phyloP scores from a whole-genome alignment of 805 yeast species.

The Yamadazyma nakazawae region DNA sequence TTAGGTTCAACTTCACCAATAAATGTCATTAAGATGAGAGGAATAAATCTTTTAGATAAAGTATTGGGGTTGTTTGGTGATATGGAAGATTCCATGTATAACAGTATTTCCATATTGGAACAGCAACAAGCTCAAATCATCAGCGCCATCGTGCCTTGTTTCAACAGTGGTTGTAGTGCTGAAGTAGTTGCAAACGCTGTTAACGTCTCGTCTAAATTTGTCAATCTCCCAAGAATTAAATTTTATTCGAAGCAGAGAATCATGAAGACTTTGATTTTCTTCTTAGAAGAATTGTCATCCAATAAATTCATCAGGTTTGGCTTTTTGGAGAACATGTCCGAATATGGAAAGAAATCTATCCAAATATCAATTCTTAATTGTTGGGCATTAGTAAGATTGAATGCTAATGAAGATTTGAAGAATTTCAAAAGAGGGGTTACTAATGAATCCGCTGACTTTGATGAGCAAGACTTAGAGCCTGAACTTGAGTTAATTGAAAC shows the following conservation, averaged over 20 bases:
- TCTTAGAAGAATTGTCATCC: conserved; percentile 58
- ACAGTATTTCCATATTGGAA: conserved; percentile 68
- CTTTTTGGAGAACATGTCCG: conserved; percentile 48
- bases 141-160: conserved; percentile 86
- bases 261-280: conserved; percentile 58
- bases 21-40: conserved; percentile 55
- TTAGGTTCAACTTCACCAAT: conserved; percentile 76
- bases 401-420: conserved; percentile 13
- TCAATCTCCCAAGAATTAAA: conserved; percentile 45
- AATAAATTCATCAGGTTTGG: conserved; percentile 49
- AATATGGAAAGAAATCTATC: conserved; percentile 47
- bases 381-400: conserved; percentile 62
- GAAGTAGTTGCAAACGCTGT: conserved; percentile 74
- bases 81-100: conserved; percentile 67
- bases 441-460: conserved; percentile 17
- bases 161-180: conserved; percentile 68
- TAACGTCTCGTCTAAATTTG: conserved; percentile 70
- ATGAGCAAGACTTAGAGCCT: conserved; percentile 22
- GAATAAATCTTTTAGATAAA: conserved; percentile 63
- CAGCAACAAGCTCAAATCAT: conserved; percentile 95
- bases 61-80: conserved; percentile 59
- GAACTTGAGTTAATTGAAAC: conserved; percentile 45
- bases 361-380: conserved; percentile 62
- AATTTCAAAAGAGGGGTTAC: conserved; percentile 1
- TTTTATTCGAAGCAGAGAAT: conserved; percentile 48